Base-by-base conservation (phyloP, 2,329 filamentous ascomycete species). In the Exophiala oligosperma region DNA sequence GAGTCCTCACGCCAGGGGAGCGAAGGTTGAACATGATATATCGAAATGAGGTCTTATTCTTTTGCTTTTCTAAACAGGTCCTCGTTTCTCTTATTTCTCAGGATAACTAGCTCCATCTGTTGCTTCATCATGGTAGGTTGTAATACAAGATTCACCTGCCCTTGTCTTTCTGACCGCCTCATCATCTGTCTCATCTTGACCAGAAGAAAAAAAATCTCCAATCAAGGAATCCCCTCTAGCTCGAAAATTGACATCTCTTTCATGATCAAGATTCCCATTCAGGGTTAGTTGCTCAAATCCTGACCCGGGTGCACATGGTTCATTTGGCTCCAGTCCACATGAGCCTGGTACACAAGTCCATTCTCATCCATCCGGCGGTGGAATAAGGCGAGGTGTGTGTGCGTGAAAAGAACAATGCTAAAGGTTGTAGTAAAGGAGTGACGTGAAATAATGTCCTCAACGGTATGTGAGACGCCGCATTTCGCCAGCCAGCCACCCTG, bases 241-340 rank as follows among this genome's bases (percentile, higher is more conserved):
- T 40, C 52, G 28, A 46, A 28, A 35, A 24, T 17, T 43, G 35
- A 54, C 52, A 48, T 47, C 11, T 54, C 17, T 54, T 28, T 14
- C 38, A 54, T 54, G 52, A 38, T 53, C 55, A 57, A 57, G 37
- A 57, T 57, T 57, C 53, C 32, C 55, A 57, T 57, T 57, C 43
- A 26, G 49, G 29, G 44, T 41, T 53, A 23, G 32, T n/a, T 47
- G 32, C 28, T 48, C n/a, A 32, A n/a, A 11, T 28, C 46, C 32
- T 35, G 32, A 35, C 24, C 46, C 24, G 9, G 26, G 12, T 29
- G 28, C 8, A 28, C 26, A 24, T 3, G 7, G 28, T 26, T 17
- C 46, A 32, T 26, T 29, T 28, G 28, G 26, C 32, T 26, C 46
- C 46, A 48, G 46, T 28, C 46, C 46, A 17, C 6, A 26, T 48